Percentiles rank a stretch among this genome's conserved stretches.
phyloP scores from a whole-genome alignment of 2,329 filamentous ascomycete species.

The Aspergillus brasiliensis region DNA sequence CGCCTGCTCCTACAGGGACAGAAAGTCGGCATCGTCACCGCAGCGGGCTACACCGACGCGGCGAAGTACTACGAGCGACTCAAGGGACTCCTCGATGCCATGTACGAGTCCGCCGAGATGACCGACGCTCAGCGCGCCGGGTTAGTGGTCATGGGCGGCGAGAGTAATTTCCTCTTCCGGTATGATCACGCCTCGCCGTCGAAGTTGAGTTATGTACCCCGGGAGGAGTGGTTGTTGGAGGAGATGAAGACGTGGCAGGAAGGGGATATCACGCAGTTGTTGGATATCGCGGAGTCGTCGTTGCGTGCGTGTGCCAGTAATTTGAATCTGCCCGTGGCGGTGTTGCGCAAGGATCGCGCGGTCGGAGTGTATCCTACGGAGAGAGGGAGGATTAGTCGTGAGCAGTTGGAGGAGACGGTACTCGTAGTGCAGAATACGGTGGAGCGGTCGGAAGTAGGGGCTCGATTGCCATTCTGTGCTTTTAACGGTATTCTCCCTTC shows the following conservation, averaged over 20 bases:
- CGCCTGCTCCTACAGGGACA: slow-evolving; percentile 76
- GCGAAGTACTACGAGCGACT: slow-evolving; percentile 84
- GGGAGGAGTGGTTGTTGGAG: slow-evolving; percentile 61
- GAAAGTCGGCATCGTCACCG: slow-evolving; percentile 92
- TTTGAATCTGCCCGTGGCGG: slow-evolving; percentile 74
- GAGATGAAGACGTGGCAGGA: slow-evolving; percentile 58
- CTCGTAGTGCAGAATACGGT: slow-evolving; percentile 91
- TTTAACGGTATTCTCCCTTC: slow-evolving; percentile 70
- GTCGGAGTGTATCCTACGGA: slow-evolving; percentile 73
- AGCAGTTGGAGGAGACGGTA: slow-evolving; percentile 93
- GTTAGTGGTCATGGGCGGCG: slow-evolving; percentile 90
- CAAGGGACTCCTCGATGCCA: slow-evolving; percentile 80
- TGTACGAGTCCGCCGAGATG: slow-evolving; percentile 64
- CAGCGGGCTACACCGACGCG: slow-evolving; percentile 89
- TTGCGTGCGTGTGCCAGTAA: slow-evolving; percentile 78
- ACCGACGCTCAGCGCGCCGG: slow-evolving; percentile 70
- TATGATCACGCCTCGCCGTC: slow-evolving; percentile 67
- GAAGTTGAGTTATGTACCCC: slow-evolving; percentile 66
- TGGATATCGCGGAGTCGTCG: slow-evolving; percentile 85
- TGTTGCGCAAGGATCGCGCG: slow-evolving; percentile 86
- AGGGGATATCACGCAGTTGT: slow-evolving; percentile 72
- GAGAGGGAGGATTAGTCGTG: slow-evolving; percentile 72
- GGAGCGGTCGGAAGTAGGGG: slow-evolving; percentile 73
- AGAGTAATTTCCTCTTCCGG: slow-evolving; percentile 92
- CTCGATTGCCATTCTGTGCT: slow-evolving; percentile 82